Conservation (phyloP, 108 stramenopile species). For the Skeletonema potamos region DNA sequence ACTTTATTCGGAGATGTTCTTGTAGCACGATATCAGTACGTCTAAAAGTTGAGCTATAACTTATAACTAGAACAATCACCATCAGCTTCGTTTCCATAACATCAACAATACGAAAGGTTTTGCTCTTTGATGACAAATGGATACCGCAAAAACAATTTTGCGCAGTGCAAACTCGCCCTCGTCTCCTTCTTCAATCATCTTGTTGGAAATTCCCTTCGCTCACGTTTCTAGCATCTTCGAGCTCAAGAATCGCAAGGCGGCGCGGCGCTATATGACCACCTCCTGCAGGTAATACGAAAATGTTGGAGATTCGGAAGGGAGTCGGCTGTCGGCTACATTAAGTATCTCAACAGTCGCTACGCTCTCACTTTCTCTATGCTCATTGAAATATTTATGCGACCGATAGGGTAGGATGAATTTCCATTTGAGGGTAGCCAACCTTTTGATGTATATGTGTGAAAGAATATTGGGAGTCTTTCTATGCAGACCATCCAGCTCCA, state of each 20-base stretch:
- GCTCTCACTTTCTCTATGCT: too few species aligned
- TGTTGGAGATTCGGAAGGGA: too few species aligned
- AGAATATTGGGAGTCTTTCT: too few species aligned
- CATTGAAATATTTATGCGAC: too few species aligned
- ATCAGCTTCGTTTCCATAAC: neutral
- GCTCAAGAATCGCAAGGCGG: conserved; percentile 4
- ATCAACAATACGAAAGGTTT: conserved; percentile 6
- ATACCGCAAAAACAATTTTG: conserved; percentile 8
- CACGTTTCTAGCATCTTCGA: neutral
- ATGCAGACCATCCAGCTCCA: too few species aligned
- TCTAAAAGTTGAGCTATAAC: neutral
- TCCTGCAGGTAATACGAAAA: too few species aligned
- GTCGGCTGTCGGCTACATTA: too few species aligned
- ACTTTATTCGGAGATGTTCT: neutral
- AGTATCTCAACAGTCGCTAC: too few species aligned
- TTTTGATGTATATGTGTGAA: too few species aligned
- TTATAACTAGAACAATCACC: neutral
- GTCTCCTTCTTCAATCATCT: neutral
- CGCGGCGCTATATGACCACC: too few species aligned
- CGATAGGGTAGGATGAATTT: too few species aligned
- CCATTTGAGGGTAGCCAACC: too few species aligned
- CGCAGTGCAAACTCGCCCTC: conserved; percentile 11
- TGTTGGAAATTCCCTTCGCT: neutral
- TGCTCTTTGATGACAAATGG: conserved; percentile 1
- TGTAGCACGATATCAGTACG: neutral